Percentiles rank a stretch among this genome's conserved stretches.
Conservation (phyloP, 441 rosid species). For the Gossypium laxum region DNA sequence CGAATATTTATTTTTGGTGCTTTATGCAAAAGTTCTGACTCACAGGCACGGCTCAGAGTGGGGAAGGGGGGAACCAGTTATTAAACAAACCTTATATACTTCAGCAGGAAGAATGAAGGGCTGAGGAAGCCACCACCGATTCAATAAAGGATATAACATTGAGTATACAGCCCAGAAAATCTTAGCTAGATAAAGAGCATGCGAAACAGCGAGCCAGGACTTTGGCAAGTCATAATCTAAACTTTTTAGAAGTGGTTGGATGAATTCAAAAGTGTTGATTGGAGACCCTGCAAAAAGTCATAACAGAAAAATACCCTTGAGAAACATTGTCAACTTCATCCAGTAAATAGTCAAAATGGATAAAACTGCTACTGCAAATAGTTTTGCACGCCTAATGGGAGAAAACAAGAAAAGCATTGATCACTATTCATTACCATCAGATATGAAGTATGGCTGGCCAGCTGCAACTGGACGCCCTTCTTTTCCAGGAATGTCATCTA, state of each 20-base stretch:
- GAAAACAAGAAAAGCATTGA: background rate
- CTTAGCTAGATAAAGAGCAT: conserved; percentile 50
- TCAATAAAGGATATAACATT: conserved; percentile 41
- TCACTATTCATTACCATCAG: conserved; percentile 48
- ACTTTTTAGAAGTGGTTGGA: conserved; percentile 53
- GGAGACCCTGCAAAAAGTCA: conserved; percentile 49
- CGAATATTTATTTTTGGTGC: background rate
- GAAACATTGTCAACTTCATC: background rate
- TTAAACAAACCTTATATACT: conserved; percentile 63
- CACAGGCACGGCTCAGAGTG: background rate
- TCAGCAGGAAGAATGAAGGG: conserved; percentile 83
- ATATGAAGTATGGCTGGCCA: conserved; percentile 86
- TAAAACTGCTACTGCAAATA: background rate
- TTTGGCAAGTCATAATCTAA: conserved; percentile 65
- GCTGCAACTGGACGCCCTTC: conserved; percentile 56
- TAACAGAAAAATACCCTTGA: background rate
- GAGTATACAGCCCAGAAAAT: conserved; percentile 29
- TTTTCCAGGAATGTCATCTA: conserved; percentile 68
- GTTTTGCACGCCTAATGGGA: background rate
- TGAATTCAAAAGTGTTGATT: conserved; percentile 73
- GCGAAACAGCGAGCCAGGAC: conserved; percentile 39
- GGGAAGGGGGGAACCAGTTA: background rate
- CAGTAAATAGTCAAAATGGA: background rate
- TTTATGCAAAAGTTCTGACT: background rate
- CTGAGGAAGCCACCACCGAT: conserved; percentile 74